Percentiles rank a stretch among this genome's conserved stretches.
Evolutionary conservation across 2,329 filamentous ascomycete genomes (phyloP).

Genomic region (Paraconiothyrium sp.): DNA sequence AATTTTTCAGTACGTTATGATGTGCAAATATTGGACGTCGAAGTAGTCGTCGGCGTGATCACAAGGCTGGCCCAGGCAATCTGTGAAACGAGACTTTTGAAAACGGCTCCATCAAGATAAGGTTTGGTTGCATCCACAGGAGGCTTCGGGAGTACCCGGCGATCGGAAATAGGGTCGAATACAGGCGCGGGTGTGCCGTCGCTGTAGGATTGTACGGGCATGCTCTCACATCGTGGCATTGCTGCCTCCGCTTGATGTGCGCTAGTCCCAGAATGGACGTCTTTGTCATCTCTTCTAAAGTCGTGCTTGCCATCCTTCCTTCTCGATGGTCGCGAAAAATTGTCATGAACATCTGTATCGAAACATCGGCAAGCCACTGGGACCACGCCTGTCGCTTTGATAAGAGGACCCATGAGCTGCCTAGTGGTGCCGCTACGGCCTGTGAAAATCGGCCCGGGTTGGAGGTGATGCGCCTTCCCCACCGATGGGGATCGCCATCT

Average conservation of each 20-base stretch:
- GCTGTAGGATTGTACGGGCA: not conserved
- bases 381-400: not conserved
- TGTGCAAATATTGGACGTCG: not conserved
- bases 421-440: not conserved
- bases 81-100: not conserved
- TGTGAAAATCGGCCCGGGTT: not conserved
- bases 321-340: not conserved
- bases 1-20: not conserved
- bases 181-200: too few relatives aligned
- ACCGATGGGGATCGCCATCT: constrained; percentile 1
- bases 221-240: not conserved
- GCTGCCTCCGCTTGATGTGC: not conserved
- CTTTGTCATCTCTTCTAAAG: not conserved
- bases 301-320: not conserved
- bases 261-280: not conserved
- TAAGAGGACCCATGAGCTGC: not conserved
- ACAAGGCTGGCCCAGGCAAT: not conserved
- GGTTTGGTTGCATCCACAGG: too few relatives aligned
- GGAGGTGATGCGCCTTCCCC: not conserved
- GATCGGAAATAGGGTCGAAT: too few relatives aligned
- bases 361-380: not conserved
- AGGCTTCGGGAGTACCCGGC: too few relatives aligned
- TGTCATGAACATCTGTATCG: not conserved
- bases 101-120: too few relatives aligned
- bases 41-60: not conserved